Conservation (phyloP, 192 early-diverging fungal species). For the Jimgerdemannia lactiflua region DNA sequence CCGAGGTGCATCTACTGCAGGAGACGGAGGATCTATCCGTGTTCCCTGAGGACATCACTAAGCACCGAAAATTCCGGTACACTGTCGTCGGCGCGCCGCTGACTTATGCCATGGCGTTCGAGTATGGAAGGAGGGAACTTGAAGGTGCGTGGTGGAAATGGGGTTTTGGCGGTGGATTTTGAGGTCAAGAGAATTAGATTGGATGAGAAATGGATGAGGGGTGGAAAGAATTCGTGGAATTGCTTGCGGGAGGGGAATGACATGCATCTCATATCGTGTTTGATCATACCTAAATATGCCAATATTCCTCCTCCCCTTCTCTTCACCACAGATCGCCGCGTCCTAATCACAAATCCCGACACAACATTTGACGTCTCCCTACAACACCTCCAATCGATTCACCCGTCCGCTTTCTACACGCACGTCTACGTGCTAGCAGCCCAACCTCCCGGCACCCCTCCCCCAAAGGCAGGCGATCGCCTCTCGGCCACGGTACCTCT, state of each 20-base stretch:
- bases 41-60: conserved; percentile 11
- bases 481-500: background rate
- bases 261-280: background rate
- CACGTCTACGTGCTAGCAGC: conserved; percentile 10
- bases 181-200: background rate
- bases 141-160: conserved; percentile 1
- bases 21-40: conserved; percentile 9
- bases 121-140: conserved; percentile 8
- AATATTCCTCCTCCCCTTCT: background rate
- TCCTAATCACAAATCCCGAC: conserved; percentile 2
- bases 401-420: conserved; percentile 5
- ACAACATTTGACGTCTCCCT: background rate
- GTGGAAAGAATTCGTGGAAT: too few species aligned
- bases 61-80: conserved; percentile 12
- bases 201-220: too few species aligned
- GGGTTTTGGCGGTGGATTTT: background rate
- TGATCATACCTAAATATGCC: background rate
- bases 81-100: background rate
- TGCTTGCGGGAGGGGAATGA: too few species aligned
- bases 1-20: conserved; percentile 11
- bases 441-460: background rate
- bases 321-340: background rate
- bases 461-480: background rate
- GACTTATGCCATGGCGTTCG: conserved; percentile 6
- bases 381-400: background rate